phyloP scores from a whole-genome alignment of 2,329 filamentous ascomycete genomes.

The Fusarium abutilonis region DNA sequence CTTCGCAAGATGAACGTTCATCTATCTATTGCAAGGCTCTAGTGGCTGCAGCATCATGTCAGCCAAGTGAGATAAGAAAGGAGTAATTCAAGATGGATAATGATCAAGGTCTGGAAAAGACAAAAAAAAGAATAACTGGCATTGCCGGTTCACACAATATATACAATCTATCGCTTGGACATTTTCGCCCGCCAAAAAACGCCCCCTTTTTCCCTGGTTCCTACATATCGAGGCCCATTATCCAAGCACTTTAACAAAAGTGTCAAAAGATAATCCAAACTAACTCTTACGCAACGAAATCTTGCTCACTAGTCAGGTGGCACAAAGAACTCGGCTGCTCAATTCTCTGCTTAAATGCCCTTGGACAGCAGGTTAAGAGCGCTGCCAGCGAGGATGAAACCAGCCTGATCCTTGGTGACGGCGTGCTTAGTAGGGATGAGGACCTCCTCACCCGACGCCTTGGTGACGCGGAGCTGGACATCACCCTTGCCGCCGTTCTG shows the following conservation, averaged over 20 bases:
- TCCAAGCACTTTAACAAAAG: conserved; percentile 18
- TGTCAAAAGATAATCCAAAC: conserved; percentile 7
- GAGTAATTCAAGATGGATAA: background rate
- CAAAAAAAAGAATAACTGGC: conserved; percentile 34
- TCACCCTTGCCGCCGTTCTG: conserved; percentile 79
- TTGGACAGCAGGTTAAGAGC: conserved; percentile 90
- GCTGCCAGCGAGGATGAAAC: conserved; percentile 91
- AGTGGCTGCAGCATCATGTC: background rate
- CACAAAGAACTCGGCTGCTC: background rate
- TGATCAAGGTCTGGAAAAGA: background rate
- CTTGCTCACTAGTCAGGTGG: background rate
- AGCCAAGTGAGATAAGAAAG: background rate
- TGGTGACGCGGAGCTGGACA: conserved; percentile 75
- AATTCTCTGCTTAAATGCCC: conserved; percentile 46
- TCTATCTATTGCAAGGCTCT: background rate
- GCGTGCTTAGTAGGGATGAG: conserved; percentile 85
- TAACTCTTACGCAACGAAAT: background rate
- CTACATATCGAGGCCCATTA: conserved; percentile 20
- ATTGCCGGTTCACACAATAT: conserved; percentile 37
- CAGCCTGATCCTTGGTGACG: conserved; percentile 87
- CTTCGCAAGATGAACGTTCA: background rate
- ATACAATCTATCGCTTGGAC: conserved; percentile 44
- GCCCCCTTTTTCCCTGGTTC: conserved; percentile 32
- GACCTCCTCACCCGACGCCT: conserved; percentile 69
- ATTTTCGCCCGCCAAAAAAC: conserved; percentile 43